phyloP scores from a whole-genome alignment of 371 early-diverging fungal genomes.

The Mucor mucedo region DNA sequence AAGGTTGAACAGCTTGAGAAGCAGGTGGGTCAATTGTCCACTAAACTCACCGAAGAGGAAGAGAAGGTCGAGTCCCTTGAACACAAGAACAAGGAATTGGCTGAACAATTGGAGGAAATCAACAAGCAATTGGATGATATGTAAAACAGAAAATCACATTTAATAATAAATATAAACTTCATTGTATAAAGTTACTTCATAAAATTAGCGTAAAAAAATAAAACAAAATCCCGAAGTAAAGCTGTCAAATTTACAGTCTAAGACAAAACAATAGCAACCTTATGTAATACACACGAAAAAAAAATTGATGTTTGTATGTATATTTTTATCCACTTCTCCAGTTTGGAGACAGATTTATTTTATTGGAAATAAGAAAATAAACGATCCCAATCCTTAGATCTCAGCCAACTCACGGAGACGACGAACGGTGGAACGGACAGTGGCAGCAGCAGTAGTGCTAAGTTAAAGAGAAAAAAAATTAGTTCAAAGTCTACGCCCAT shows the following conservation, averaged over 20 bases:
- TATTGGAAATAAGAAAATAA: slow-evolving; percentile 9
- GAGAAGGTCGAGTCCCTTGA: slow-evolving; percentile 64
- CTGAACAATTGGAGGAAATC: slow-evolving; percentile 73
- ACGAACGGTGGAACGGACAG: slow-evolving; percentile 93
- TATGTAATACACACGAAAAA: slow-evolving; percentile 4
- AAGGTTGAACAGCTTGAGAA: slow-evolving; percentile 83
- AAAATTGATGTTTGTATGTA: slow-evolving; percentile 1
- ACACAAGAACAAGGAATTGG: slow-evolving; percentile 62
- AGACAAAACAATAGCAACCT: not conserved
- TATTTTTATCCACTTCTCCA: slow-evolving; percentile 14
- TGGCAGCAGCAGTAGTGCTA: slow-evolving; percentile 91
- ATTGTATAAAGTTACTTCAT: too few species aligned
- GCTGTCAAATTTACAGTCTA: not conserved
- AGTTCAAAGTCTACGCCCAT: not conserved
- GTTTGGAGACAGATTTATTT: slow-evolving; percentile 1
- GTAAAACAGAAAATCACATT: slow-evolving; percentile 37
- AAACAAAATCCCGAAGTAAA: slow-evolving; percentile 2
- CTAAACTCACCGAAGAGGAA: slow-evolving; percentile 62
- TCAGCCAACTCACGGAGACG: slow-evolving; percentile 97
- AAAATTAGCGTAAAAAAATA: not conserved
- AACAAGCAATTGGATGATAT: slow-evolving; percentile 72
- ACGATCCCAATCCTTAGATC: slow-evolving; percentile 65
- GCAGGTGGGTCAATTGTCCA: slow-evolving; percentile 71
- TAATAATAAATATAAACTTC: too few species aligned
- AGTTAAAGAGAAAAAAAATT: slow-evolving; percentile 1